Conservation (phyloP, 2,329 filamentous ascomycete species). For the Aureobasidium sp. region DNA sequence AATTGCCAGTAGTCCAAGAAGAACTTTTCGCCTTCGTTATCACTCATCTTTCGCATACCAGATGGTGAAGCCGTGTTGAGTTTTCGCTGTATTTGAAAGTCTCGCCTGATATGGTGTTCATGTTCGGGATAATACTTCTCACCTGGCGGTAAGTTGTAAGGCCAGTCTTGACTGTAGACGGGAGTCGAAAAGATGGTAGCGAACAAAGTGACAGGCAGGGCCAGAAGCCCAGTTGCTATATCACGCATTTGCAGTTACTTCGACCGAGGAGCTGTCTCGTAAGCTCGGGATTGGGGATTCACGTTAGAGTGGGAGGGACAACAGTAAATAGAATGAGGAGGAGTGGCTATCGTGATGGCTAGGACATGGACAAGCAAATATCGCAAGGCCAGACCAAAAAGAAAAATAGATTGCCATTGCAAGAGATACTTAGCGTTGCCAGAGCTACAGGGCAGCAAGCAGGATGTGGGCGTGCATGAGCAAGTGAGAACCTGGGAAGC, state of each 20-base stretch:
- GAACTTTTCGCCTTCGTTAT: slow-evolving; percentile 67
- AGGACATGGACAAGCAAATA: not conserved
- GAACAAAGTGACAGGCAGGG: not conserved
- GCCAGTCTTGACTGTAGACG: slow-evolving; percentile 35
- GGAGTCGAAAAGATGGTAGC: not conserved
- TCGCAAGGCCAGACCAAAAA: not conserved
- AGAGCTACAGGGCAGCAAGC: slow-evolving; percentile 11
- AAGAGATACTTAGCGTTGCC: slow-evolving; percentile 13
- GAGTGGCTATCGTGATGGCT: not conserved
- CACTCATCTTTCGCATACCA: slow-evolving; percentile 65
- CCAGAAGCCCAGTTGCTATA: not conserved
- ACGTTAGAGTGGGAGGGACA: not conserved
- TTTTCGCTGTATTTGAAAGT: slow-evolving; percentile 34
- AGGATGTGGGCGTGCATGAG: not conserved
- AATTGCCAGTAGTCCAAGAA: slow-evolving; percentile 58
- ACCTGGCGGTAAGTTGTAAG: slow-evolving; percentile 39
- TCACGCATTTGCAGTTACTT: not conserved
- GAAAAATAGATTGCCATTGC: slow-evolving; percentile 12
- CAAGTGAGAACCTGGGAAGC: not conserved
- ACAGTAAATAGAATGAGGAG: not conserved
- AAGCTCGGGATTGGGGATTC: not conserved
- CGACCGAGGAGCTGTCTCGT: not conserved
- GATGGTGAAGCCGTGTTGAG: slow-evolving; percentile 40
- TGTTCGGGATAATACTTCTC: slow-evolving; percentile 44
- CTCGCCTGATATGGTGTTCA: slow-evolving; percentile 36